Conservation (phyloP, 2,329 filamentous ascomycete genomes). For the Scortechinia acanthostroma region DNA sequence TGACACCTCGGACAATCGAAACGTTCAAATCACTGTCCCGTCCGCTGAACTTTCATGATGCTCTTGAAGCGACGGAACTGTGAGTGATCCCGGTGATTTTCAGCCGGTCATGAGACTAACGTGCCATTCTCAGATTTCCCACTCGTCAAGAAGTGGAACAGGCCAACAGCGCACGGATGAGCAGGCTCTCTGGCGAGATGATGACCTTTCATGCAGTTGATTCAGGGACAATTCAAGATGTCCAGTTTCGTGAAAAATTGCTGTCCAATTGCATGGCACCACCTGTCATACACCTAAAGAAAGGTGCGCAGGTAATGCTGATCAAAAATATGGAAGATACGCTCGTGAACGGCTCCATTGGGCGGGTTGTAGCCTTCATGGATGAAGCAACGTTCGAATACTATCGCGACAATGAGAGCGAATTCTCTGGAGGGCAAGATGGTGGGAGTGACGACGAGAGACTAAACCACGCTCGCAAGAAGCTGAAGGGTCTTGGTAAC, state of each 20-base stretch:
- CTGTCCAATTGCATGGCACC: conserved; percentile 91
- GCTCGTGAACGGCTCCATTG: conserved; percentile 88
- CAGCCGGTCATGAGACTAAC: background rate
- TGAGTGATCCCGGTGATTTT: conserved; percentile 23
- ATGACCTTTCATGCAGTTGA: conserved; percentile 71
- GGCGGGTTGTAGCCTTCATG: conserved; percentile 79
- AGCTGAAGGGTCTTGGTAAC: conserved; percentile 32
- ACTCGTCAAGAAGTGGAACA: conserved; percentile 82
- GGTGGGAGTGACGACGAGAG: conserved; percentile 34
- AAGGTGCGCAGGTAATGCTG: conserved; percentile 96
- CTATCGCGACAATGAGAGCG: conserved; percentile 48
- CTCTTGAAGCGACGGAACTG: conserved; percentile 78
- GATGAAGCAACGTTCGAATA: conserved; percentile 52
- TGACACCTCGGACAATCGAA: conserved; percentile 51
- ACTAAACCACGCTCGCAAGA: conserved; percentile 21
- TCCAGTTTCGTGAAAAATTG: conserved; percentile 65
- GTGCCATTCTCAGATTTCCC: conserved; percentile 57
- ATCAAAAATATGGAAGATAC: conserved; percentile 97
- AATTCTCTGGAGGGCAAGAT: conserved; percentile 20
- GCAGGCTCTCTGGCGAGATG: conserved; percentile 59
- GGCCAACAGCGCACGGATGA: conserved; percentile 73
- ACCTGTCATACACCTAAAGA: conserved; percentile 71
- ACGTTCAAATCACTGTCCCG: conserved; percentile 71
- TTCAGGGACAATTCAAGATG: conserved; percentile 50
- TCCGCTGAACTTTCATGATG: conserved; percentile 66